Base-by-base conservation (phyloP, 2,329 filamentous ascomycete species). In the Paecilomyces sp. region DNA sequence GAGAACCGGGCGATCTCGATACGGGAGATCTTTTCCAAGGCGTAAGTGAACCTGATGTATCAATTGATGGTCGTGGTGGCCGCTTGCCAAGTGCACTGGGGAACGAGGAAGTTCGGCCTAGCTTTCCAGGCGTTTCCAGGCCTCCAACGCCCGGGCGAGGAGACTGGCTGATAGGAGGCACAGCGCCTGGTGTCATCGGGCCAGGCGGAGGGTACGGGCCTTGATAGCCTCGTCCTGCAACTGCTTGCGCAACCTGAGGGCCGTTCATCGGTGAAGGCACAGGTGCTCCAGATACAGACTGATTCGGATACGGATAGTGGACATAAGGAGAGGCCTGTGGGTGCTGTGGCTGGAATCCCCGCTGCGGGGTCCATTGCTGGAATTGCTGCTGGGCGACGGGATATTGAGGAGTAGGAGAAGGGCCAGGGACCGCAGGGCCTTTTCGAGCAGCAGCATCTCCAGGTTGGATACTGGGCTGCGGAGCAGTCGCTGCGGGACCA, bases 21-120 rank as follows among this genome's bases (percentile, higher is more conserved):
- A 66, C 66, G 18, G 75, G 74, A 36, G 70, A 69, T 57, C 72
- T 70, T 63, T 76, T 79, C 77, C 77, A 79, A 3, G 75, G 77
- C 0, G 77, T 79, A 18, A 70, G 70, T 25, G 76, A 76, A 11
- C 70, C 70, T n/a, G 71, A 68, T 1, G 75, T 77, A 31, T 73
- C 68, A 33, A 78, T 70, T 2, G 73, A 76, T 18, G 72, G 66
- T 15, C 69, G 71, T 3, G 65, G 64, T 13, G 68, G 72, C 18
- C 69, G 70, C 56, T 67, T 67, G 15, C 62, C 64, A 18, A 71
- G 67, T 51, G 66, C 62, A 47, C 66, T 65, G 1, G 68, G 64
- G 36, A 67, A 64, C 1, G 68, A 60, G 11, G 68, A 67, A 25
- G 68, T 58, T 33, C 41, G 51, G 11, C 47, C 65, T 2, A 68